Percentiles rank a stretch among this genome's conserved stretches.
phyloP scores from a whole-genome alignment of 2,329 filamentous ascomycete species.

The Ophiocordyceps sinensis region DNA sequence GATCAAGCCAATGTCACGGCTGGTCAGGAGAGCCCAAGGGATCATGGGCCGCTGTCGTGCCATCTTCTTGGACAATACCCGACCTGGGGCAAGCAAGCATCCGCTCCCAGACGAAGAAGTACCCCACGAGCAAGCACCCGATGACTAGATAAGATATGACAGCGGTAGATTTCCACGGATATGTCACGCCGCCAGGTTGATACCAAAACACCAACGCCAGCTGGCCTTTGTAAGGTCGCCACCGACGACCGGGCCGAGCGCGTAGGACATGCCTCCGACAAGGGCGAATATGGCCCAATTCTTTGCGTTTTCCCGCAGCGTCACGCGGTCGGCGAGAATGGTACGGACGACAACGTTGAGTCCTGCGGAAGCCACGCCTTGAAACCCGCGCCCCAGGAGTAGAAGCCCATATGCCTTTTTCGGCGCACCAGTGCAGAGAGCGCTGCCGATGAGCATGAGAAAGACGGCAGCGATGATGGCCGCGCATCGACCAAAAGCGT shows the following conservation, averaged over 20 bases:
- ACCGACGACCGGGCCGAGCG: conserved; percentile 46
- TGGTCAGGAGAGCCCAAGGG: conserved; percentile 41
- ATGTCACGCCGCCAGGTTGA: conserved; percentile 41
- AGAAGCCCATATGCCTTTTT: conserved; percentile 40
- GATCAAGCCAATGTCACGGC: conserved; percentile 41
- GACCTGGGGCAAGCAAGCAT: no score
- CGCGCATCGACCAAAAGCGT: conserved; percentile 49
- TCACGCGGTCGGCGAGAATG: conserved; percentile 51
- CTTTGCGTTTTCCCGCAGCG: conserved; percentile 43
- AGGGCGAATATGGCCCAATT: conserved; percentile 50
- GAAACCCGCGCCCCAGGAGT: conserved; percentile 46
- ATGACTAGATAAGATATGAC: conserved; percentile 34
- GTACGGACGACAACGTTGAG: conserved; percentile 32
- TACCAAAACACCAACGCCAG: conserved; percentile 55
- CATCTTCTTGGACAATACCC: conserved; percentile 26
- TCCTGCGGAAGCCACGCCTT: conserved; percentile 47
- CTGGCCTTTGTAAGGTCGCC: conserved; percentile 37
- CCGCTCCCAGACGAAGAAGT: no score
- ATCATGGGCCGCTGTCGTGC: conserved; percentile 48
- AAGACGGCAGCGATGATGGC: conserved; percentile 42
- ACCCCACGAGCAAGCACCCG: conserved; percentile 17
- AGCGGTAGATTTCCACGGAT: conserved; percentile 32
- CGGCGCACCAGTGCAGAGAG: conserved; percentile 44
- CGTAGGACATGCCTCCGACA: conserved; percentile 42
- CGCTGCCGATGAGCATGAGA: conserved; percentile 43